Conservation (phyloP, 768 basidiomycete species). For the Trametes meyenii region DNA sequence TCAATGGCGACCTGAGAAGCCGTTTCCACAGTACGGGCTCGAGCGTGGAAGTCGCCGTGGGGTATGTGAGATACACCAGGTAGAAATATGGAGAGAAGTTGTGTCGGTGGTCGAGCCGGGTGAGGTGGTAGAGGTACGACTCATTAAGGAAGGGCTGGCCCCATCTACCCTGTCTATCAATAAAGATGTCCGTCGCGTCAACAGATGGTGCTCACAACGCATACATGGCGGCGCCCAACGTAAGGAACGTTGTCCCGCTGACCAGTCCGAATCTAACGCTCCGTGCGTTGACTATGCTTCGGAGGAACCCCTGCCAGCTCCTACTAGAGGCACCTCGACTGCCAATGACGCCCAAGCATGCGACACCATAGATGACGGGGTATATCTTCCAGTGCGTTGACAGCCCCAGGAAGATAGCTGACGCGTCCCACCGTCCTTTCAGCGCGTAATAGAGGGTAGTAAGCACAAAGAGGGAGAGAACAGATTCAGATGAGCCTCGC, state of each 20-base stretch:
- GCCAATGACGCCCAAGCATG: conserved; percentile 62
- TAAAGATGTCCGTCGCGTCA: neutral
- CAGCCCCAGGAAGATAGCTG: conserved; percentile 77
- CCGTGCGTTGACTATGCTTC: conserved; percentile 48
- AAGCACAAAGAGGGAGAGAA: conserved; percentile 81
- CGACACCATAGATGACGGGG: conserved; percentile 88
- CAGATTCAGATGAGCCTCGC: conserved; percentile 91
- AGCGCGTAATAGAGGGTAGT: conserved; percentile 64
- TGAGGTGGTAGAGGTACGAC: conserved; percentile 90
- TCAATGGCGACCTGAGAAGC: conserved; percentile 69
- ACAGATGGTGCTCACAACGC: conserved; percentile 56
- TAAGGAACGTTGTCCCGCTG: conserved; percentile 68
- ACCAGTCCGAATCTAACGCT: conserved; percentile 68
- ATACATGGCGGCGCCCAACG: conserved; percentile 69
- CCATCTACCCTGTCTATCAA: conserved; percentile 63
- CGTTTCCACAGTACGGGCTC: conserved; percentile 40
- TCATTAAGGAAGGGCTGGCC: conserved; percentile 90
- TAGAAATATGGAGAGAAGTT: conserved; percentile 99
- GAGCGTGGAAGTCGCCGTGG: conserved; percentile 36
- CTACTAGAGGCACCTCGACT: conserved; percentile 24
- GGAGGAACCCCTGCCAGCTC: conserved; percentile 36
- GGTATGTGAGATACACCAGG: conserved; percentile 86
- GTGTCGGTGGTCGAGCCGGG: conserved; percentile 93
- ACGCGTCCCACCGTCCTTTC: conserved; percentile 57
- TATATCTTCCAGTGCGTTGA: conserved; percentile 98